Evolutionary conservation across 177 flowering plant genomes (phyloP).

Genomic region (Vitis hybrid): DNA sequence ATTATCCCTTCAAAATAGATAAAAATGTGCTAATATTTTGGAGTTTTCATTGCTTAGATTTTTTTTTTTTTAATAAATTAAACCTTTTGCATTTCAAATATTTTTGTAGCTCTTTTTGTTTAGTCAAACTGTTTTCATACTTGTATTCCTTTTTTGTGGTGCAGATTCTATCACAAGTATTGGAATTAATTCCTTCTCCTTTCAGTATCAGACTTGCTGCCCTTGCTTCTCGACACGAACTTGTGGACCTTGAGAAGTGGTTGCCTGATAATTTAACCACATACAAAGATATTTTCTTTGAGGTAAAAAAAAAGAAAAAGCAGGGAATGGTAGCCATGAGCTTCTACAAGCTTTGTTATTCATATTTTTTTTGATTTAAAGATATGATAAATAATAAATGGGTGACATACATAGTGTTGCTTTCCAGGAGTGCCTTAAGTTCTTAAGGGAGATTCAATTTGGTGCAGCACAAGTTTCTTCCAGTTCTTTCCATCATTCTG

Average conservation of each 20-base stretch:
- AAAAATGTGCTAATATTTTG: too few relatives aligned
- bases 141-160: conserved; percentile 1
- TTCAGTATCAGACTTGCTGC: conserved; percentile 75
- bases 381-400: neutral
- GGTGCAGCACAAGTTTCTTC: conserved; percentile 46
- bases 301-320: conserved; percentile 42
- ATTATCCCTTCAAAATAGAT: too few relatives aligned
- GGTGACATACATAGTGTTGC: conserved; percentile 3
- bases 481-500: conserved; percentile 51
- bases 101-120: neutral
- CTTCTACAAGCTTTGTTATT: neutral
- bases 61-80: neutral
- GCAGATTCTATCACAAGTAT: conserved; percentile 68
- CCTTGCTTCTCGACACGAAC: conserved; percentile 69
- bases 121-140: neutral
- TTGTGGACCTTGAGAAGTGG: conserved; percentile 83
- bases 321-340: neutral
- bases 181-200: conserved; percentile 71
- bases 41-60: too few relatives aligned
- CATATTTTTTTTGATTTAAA: neutral
- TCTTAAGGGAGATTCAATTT: conserved; percentile 61
- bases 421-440: conserved; percentile 82
- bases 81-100: neutral
- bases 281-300: conserved; percentile 66
- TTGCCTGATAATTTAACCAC: conserved; percentile 51